Evolutionary conservation across 495 filamentous ascomycete species (phyloP), one percentile per base, ranked within the genome.

Genomic region (Niebla homalea): DNA sequence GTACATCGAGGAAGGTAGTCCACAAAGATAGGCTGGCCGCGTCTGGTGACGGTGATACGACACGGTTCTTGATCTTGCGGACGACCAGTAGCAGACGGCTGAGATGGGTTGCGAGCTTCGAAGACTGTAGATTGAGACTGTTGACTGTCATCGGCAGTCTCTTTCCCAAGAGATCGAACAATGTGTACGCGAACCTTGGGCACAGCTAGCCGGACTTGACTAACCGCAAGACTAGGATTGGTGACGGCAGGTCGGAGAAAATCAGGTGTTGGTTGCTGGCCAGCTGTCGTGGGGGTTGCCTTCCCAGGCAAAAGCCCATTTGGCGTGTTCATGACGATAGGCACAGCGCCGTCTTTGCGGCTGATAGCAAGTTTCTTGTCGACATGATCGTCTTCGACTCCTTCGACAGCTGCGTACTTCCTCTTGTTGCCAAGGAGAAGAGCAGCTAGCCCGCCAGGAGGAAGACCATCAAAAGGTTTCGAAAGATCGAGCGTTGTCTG

Each of bases 391-490:
- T 90, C 86, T 43, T 84, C 79, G 12, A 76, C 77, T n/a, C 73
- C 78, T 52, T 82, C 79, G 0, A 81, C 59, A 3, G 75, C 72
- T 15, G 80, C 77, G 16, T 82, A 73, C 59, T 90, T 94, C 19
- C 92, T 78, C 64, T 96, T 99, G 61, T 94, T 97, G 2, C 93
- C 92, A 19, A 97, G 72, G 0, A 99, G 68, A 63, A 99, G 74
- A 15, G 85, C 71, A 5, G 85, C 77, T 37, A 99, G 70, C 0
- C 92, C 92, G 26, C 93, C 93, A 60, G 86, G 86, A 0, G 92
- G 92, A 36, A 96, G 68, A 11, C 92, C 90, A 62, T 97, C 92
- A 54, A 85, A 96, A 1, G 92, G 93, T 60, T 92, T 94, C 22
- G 88, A 92, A 3, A 97, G 72, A 60, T 99, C 92, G 15, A 99